Percentiles rank a stretch among this genome's conserved stretches.
These are phyloP conservation scores for Rhizophagus clarus DNA, from an alignment of 192 early-diverging fungal species.

Conservation along the genomic window DNA sequence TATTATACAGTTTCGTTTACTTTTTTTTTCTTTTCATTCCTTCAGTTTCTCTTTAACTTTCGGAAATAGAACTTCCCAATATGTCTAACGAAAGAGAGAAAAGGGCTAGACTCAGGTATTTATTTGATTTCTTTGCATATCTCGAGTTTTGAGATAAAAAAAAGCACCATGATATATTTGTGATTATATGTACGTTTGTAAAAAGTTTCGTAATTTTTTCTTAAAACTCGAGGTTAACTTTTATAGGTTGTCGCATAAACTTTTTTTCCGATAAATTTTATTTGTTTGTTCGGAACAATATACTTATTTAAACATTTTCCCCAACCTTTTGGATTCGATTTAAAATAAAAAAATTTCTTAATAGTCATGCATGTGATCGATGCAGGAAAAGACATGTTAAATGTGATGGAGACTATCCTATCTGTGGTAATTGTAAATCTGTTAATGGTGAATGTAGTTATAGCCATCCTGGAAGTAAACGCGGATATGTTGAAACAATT, in stretches of 20 bases:
- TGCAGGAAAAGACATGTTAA: slow-evolving; percentile 71
- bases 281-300: background rate
- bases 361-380: slow-evolving; percentile 53
- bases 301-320: background rate
- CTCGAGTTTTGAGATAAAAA: background rate
- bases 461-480: slow-evolving; percentile 67
- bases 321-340: background rate
- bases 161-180: background rate
- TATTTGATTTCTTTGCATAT: background rate
- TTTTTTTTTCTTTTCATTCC: background rate
- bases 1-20: background rate
- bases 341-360: background rate
- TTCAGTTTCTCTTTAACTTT: background rate
- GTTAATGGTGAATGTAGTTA: slow-evolving; percentile 62
- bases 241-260: background rate
- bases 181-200: background rate
- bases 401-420: slow-evolving; percentile 63
- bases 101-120: slow-evolving; percentile 19
- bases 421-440: slow-evolving; percentile 65
- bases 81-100: slow-evolving; percentile 25
- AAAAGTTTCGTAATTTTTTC: background rate
- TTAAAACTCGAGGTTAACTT: background rate
- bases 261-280: background rate
- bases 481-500: slow-evolving; percentile 75
- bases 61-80: background rate